Conservation (phyloP, 78 protist genomes). For the Pigoraptor vietnamica region DNA sequence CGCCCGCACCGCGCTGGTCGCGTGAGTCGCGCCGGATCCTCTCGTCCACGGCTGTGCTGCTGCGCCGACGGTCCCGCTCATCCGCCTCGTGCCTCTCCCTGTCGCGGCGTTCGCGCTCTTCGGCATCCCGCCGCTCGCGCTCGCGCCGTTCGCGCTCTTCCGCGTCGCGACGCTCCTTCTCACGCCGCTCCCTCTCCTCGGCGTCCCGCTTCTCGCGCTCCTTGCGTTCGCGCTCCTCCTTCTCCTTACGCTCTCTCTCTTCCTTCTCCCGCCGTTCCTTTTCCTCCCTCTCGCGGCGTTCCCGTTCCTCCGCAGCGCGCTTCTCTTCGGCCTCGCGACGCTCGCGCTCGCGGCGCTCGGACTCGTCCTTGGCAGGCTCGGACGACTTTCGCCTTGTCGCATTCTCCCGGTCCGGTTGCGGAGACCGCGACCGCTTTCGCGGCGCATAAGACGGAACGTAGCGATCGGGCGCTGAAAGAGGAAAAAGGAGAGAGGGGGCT, state of each 20-base stretch:
- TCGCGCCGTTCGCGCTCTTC: neutral
- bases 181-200: neutral
- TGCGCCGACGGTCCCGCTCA: neutral
- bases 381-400: neutral
- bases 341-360: neutral
- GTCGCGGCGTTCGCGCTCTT: neutral
- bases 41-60: neutral
- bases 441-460: too few species aligned
- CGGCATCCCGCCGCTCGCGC: neutral
- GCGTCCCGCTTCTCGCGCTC: neutral
- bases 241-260: too few species aligned
- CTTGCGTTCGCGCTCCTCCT: neutral
- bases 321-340: neutral
- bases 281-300: neutral
- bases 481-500: too few species aligned
- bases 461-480: too few species aligned
- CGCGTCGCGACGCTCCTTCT: neutral
- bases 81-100: neutral
- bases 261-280: neutral
- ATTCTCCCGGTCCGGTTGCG: neutral
- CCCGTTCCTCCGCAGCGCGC: neutral
- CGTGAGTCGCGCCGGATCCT: neutral
- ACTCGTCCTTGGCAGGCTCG: neutral
- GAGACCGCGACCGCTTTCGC: too few species aligned
- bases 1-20: neutral